Evolutionary conservation across 305 asterid species (phyloP), one percentile per base, ranked within the genome.

Genomic region (Solanum hybrid): DNA sequence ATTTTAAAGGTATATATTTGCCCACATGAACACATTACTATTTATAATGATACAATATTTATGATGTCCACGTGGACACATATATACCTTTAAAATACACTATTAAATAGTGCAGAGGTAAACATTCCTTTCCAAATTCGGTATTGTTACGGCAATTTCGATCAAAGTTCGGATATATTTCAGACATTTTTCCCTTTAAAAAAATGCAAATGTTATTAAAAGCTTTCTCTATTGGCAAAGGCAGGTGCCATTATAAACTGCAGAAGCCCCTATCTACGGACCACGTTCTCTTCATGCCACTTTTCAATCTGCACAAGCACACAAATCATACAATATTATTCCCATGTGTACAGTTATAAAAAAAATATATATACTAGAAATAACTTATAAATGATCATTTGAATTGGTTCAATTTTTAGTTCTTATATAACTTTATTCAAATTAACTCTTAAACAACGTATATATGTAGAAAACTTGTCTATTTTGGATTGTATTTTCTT

Each of bases 281-380:
- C 73, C 40, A 84, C 87, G 24, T 82, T 91, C 77, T 88, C 91
- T 32, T 75, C 88, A 60, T 91, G 90, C 93, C 92, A 91, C 75
- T 81, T 86, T 22, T 85, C 38, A 38, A 89, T 79, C 91, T 91
- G 90, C 72, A 60, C 60, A 87, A 36, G 9, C 22, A 31, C 7
- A n/a, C 24, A 75, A 35, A 86, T 26, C 6, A 51, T 29, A 66
- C 10, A n/a, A 34, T 86, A 73, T 36, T 2, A 5, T 66, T 9
- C 20, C 4, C 34, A 60, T 29, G 26, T 66, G 5, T 64, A 64
- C 3, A 34, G 71, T 60, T 60, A 7, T 56, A 56, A 56, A 56
- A 60, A 2, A 56, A 51, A 20, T 56, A 51, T 17, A 20, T 60
- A 60, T 20, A 64, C 12, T 8, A 22, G 27, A 22, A 64, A 22